Evolutionary conservation across 2,329 filamentous ascomycete genomes (phyloP).

Genomic region (Gnomoniopsis sp.): DNA sequence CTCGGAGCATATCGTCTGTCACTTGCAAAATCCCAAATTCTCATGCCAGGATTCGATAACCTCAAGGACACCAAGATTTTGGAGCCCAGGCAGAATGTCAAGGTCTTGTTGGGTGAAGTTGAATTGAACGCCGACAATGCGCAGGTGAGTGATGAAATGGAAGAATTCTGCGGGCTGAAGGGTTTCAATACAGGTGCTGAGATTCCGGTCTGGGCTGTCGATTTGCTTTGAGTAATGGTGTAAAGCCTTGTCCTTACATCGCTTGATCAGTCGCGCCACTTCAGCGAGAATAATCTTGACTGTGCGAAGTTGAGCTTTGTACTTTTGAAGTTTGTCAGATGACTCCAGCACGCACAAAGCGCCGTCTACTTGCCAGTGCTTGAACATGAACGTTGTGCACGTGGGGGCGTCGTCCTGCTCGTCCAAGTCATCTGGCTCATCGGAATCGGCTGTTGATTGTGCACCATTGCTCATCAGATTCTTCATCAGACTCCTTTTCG

Average conservation of each 20-base stretch:
- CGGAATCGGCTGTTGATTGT: no score
- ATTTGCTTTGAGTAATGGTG: background rate
- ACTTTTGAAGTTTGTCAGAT: background rate
- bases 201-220: background rate
- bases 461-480: background rate
- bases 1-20: background rate
- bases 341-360: background rate
- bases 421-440: no score
- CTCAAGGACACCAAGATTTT: slow-evolving; percentile 14
- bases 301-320: background rate
- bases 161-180: background rate
- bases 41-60: slow-evolving; percentile 7
- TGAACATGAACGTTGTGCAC: background rate
- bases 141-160: slow-evolving; percentile 13
- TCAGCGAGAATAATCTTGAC: background rate
- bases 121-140: slow-evolving; percentile 2
- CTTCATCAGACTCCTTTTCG: background rate
- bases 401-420: no score
- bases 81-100: slow-evolving; percentile 4
- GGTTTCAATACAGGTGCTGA: slow-evolving; percentile 6
- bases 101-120: slow-evolving; percentile 5
- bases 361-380: background rate
- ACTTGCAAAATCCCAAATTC: background rate
- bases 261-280: background rate
- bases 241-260: background rate